Base-by-base conservation (phyloP, 2,329 filamentous ascomycete genomes). In the Penicillium concentricum region DNA sequence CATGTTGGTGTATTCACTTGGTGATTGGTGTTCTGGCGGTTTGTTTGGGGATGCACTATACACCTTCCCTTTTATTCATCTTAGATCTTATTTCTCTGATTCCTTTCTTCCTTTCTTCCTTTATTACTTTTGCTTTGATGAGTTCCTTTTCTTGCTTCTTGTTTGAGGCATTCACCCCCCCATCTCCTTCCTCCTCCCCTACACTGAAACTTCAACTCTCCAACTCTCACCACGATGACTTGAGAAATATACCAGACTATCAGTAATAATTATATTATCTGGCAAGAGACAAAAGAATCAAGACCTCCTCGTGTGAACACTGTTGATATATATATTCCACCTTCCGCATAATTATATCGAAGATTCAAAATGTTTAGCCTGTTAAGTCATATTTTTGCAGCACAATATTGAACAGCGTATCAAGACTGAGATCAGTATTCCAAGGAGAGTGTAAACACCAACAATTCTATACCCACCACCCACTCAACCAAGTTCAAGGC, bases 341-440 rank as follows among this genome's bases (percentile, higher is more conserved):
- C 34, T 26, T 28, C 34, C 3, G 6, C 10, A 24, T 13, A 6
- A 28, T 20, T 9, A 8, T 15, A 6, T 3, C 6, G 28, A 18
- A 15, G 2, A 15, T 20, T 20, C n/a, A 20, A 30, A 3, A 15
- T 45, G 12, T n/a, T 12, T 24, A 18, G 0, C 10, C 6, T 28
- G 2, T 1, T 3, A 20, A 5, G n/a, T 18, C 3, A 44, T 5
- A 5, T 18, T 24, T 5, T 28, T 8, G 12, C n/a, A 20, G 20
- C 6, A 20, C 1, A 2, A 34, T 2, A 12, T 9, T 12, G 1
- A 24, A 22, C 9, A 34, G 5, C 8, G 1, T 4, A 16, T 20
- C 4, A 15, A 3, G 15, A 20, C 10, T 9, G 2, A 20, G 8
- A 22, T 2, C 0, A 24, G 0, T n/a, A 3, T 12, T 34, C 1